Evolutionary conservation across 2,329 filamentous ascomycete genomes (phyloP).

Genomic region (Exserohilum turcica): DNA sequence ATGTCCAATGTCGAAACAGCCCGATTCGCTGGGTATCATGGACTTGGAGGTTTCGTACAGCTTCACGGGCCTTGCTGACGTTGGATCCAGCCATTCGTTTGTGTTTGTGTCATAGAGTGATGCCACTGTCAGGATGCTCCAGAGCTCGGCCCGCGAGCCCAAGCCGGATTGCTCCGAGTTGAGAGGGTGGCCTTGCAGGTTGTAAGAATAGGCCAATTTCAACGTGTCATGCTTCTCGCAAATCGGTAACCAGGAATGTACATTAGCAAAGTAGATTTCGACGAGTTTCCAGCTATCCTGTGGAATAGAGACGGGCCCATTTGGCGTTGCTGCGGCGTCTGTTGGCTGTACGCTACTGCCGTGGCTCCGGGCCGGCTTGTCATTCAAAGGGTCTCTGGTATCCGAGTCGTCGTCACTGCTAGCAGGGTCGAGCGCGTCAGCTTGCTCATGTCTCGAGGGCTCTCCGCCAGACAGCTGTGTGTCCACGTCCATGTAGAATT

Average conservation of each 20-base stretch:
- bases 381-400: conserved; percentile 16
- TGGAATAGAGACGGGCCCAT: conserved; percentile 48
- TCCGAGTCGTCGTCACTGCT: conserved; percentile 39
- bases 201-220: conserved; percentile 62
- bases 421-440: conserved; percentile 22
- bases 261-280: conserved; percentile 76
- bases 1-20: conserved; percentile 46
- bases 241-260: conserved; percentile 77
- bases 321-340: background rate
- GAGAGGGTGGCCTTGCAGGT: conserved; percentile 49
- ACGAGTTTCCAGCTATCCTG: conserved; percentile 65
- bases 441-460: conserved; percentile 28
- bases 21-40: conserved; percentile 40
- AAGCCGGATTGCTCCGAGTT: conserved; percentile 29
- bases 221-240: conserved; percentile 69
- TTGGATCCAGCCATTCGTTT: conserved; percentile 3
- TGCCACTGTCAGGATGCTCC: conserved; percentile 52
- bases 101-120: conserved; percentile 36
- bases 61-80: conserved; percentile 20
- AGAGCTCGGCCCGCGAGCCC: conserved; percentile 52
- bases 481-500: conserved; percentile 67
- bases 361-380: conserved; percentile 1
- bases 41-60: conserved; percentile 37
- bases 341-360: conserved; percentile 1
- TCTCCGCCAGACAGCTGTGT: conserved; percentile 61